phyloP scores from a whole-genome alignment of 1,284 basidiomycete species.

The Ceratobasidium theobromae region DNA sequence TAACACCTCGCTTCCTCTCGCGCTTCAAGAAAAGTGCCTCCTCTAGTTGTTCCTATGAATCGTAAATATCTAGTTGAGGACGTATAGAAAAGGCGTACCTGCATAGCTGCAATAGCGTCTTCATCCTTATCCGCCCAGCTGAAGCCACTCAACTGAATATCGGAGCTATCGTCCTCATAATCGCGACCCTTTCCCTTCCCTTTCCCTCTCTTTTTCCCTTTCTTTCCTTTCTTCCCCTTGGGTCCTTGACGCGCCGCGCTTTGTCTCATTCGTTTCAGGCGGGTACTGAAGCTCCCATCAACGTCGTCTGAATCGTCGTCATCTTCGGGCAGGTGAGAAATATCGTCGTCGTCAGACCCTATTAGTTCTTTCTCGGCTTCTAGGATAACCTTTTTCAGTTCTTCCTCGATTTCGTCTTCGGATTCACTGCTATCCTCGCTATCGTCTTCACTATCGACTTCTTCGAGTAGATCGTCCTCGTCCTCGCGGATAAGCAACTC shows the following conservation, averaged over 20 bases:
- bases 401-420: constrained; percentile 42
- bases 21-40: constrained; percentile 35
- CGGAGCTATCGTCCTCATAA: constrained; percentile 42
- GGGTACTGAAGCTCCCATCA: constrained; percentile 30
- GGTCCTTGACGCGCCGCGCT: background rate
- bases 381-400: constrained; percentile 47
- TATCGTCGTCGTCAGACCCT: constrained; percentile 37
- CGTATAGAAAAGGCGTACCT: constrained; percentile 47
- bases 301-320: constrained; percentile 44
- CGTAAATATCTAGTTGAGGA: constrained; percentile 42
- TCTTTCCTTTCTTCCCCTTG: constrained; percentile 4
- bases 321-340: constrained; percentile 29
- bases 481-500: constrained; percentile 58
- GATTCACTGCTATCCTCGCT: constrained; percentile 33
- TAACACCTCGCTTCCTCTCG: constrained; percentile 54
- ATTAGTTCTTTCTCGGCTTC: constrained; percentile 36
- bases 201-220: constrained; percentile 29
- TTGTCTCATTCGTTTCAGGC: constrained; percentile 22
- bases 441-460: too few relatives aligned
- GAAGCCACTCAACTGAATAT: constrained; percentile 33
- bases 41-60: constrained; percentile 50
- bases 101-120: constrained; percentile 59
- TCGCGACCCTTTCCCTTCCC: constrained; percentile 35
- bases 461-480: constrained; percentile 44
- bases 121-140: constrained; percentile 67